phyloP scores from a whole-genome alignment of 2,329 filamentous ascomycete genomes.

The Trichoderma aggressivum region DNA sequence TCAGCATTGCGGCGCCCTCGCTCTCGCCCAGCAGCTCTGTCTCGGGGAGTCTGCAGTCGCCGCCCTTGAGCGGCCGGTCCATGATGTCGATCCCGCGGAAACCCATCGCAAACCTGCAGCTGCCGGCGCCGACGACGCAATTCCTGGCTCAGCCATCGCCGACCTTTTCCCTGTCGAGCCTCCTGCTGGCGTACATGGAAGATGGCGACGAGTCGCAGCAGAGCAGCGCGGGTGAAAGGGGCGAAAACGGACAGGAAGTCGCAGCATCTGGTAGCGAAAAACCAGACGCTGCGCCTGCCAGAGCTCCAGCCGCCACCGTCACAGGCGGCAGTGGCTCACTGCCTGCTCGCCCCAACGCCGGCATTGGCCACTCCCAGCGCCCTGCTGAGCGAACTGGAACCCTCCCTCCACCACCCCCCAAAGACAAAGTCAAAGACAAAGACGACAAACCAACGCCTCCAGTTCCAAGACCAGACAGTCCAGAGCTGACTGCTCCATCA shows the following conservation, averaged over 20 bases:
- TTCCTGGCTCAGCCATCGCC: constrained; percentile 36
- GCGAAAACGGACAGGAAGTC: not conserved
- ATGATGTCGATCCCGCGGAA: constrained; percentile 38
- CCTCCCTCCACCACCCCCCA: constrained; percentile 19
- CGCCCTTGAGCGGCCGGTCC: constrained; percentile 18
- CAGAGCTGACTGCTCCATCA: constrained; percentile 26
- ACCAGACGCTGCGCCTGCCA: not conserved
- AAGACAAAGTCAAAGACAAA: too few relatives aligned
- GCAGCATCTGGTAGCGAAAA: constrained; percentile 3
- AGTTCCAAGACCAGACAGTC: constrained; percentile 7
- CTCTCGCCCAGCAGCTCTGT: constrained; percentile 18
- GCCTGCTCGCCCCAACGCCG: not conserved
- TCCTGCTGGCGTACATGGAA: constrained; percentile 54
- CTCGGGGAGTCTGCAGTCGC: constrained; percentile 4
- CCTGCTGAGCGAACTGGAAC: not conserved
- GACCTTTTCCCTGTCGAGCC: constrained; percentile 50
- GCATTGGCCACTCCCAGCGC: constrained; percentile 6
- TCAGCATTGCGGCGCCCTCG: constrained; percentile 23
- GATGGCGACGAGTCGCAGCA: constrained; percentile 39
- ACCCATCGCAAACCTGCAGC: constrained; percentile 28
- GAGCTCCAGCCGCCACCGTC: not conserved
- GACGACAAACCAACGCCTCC: constrained; percentile 15
- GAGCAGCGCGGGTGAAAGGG: constrained; percentile 19
- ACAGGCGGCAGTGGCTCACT: constrained; percentile 18
- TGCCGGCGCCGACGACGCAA: constrained; percentile 23